phyloP scores from a whole-genome alignment of 352 stramenopile species.

The Blastocystis sp. region DNA sequence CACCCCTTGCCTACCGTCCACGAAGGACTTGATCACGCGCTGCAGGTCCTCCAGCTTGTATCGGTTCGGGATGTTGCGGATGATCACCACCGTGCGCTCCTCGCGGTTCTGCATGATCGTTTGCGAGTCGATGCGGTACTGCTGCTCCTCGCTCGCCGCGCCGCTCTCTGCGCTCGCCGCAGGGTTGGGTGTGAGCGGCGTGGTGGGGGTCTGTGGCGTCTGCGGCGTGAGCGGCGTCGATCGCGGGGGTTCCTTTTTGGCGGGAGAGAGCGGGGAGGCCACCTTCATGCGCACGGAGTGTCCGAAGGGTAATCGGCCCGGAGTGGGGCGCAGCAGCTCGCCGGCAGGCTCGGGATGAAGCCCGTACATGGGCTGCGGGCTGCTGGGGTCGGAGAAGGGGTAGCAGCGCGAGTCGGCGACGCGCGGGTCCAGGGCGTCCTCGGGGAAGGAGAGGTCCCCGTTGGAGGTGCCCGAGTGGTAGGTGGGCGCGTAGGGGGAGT shows the following conservation, averaged over 20 bases:
- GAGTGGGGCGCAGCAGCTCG: not conserved
- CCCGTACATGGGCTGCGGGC: constrained; percentile 37
- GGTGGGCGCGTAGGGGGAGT: not conserved
- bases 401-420: not conserved
- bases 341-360: not conserved
- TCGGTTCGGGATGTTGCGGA: constrained; percentile 69
- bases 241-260: not conserved
- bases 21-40: constrained; percentile 31
- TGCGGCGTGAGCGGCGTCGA: not conserved
- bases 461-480: not conserved
- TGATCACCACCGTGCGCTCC: constrained; percentile 59
- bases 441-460: not conserved
- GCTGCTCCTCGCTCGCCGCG: not conserved
- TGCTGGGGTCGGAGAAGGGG: constrained; percentile 42
- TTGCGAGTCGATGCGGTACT: constrained; percentile 51
- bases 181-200: not conserved
- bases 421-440: not conserved
- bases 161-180: not conserved
- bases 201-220: not conserved
- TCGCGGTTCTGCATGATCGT: constrained; percentile 59
- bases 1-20: not conserved
- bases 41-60: constrained; percentile 66
- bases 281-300: not conserved
- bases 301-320: not conserved
- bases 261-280: not conserved